Evolutionary conservation across 495 filamentous ascomycete species (phyloP).

Genomic region (Aspergillus carlsbadensis): DNA sequence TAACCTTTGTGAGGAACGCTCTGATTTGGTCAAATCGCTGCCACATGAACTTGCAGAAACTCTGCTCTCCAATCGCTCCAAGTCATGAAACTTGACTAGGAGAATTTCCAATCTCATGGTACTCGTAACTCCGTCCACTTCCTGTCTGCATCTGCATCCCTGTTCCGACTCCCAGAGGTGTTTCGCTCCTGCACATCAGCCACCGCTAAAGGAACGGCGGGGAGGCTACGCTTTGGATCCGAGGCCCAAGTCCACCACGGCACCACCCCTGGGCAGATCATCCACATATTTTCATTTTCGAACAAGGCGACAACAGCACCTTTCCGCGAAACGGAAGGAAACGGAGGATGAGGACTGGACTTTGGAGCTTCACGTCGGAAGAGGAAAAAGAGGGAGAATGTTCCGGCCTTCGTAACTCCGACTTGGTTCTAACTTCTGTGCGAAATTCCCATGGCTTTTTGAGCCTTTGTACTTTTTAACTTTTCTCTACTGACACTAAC

Average conservation of each 20-base stretch:
- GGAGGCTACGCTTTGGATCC: constrained; percentile 21
- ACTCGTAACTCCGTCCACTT: too few relatives aligned
- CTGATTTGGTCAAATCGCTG: background rate
- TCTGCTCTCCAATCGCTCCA: background rate
- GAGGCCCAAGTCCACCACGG: constrained; percentile 5
- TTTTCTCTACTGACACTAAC: constrained; percentile 6
- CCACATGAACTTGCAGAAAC: background rate
- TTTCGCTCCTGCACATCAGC: background rate
- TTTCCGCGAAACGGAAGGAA: too few relatives aligned
- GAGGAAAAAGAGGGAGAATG: background rate
- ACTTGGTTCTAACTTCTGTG: too few relatives aligned
- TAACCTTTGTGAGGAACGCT: constrained; percentile 1
- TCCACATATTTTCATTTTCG: constrained; percentile 15
- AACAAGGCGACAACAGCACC: background rate
- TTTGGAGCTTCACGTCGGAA: background rate
- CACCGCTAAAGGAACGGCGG: constrained; percentile 18
- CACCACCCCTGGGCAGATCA: constrained; percentile 41
- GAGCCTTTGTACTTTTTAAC: constrained; percentile 2
- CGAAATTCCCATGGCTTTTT: constrained; percentile 1
- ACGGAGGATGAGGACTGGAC: background rate
- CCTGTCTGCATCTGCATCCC: background rate
- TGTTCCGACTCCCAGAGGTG: background rate
- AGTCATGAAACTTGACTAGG: background rate
- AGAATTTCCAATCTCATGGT: background rate
- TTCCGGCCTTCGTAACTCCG: background rate